Conservation (phyloP, 176 grass and related monocot genomes). For the Cocos nucifera region DNA sequence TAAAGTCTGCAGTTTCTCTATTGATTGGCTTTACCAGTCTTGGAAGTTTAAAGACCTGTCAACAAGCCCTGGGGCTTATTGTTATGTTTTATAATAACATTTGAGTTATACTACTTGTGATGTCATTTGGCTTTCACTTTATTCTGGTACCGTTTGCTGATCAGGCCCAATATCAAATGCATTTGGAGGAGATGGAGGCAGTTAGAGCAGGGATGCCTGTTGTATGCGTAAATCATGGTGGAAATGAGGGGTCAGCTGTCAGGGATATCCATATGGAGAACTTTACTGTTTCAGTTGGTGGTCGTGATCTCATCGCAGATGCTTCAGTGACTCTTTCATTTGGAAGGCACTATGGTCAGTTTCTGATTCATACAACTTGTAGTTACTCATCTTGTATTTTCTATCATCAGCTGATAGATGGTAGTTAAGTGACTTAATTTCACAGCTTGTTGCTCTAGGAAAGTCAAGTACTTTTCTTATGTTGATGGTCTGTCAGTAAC, state of each 20-base stretch:
- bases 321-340: constrained; percentile 64
- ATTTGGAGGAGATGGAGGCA: constrained; percentile 80
- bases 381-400: too few relatives aligned
- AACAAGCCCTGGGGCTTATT: too few relatives aligned
- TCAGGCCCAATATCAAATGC: constrained; percentile 78
- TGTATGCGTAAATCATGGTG: constrained; percentile 62
- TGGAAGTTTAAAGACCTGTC: too few relatives aligned
- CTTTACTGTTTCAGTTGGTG: constrained; percentile 83
- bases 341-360: constrained; percentile 93
- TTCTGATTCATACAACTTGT: background rate
- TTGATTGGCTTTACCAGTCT: too few relatives aligned
- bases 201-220: constrained; percentile 90
- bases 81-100: too few relatives aligned
- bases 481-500: too few relatives aligned
- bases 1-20: too few relatives aligned
- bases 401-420: too few relatives aligned
- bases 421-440: too few relatives aligned
- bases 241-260: constrained; percentile 43
- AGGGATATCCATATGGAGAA: constrained; percentile 99
- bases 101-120: too few relatives aligned
- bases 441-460: too few relatives aligned
- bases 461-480: too few relatives aligned
- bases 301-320: constrained; percentile 87
- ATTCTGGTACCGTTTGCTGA: constrained; percentile 7
- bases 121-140: background rate